Percentiles rank a stretch among this genome's conserved stretches.
These are phyloP conservation scores for Fusarium papillatum DNA, from an alignment of 2,329 filamentous ascomycete genomes.

Conservation along the genomic window DNA sequence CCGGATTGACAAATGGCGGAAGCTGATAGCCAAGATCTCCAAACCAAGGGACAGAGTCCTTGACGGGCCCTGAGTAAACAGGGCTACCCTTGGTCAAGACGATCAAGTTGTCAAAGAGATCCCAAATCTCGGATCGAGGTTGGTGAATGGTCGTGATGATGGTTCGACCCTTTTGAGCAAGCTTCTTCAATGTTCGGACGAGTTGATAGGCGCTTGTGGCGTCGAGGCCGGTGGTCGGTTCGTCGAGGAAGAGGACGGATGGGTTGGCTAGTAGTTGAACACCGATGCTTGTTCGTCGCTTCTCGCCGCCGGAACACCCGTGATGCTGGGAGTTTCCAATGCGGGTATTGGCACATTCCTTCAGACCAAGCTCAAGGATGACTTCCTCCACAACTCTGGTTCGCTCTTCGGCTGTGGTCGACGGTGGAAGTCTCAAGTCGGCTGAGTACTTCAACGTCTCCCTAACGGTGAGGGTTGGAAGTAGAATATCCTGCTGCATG, in stretches of 20 bases:
- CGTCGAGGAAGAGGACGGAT: constrained; percentile 82
- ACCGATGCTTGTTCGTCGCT: constrained; percentile 81
- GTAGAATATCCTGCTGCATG: constrained; percentile 85
- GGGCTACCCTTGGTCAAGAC: constrained; percentile 77
- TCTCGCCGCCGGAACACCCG: constrained; percentile 85
- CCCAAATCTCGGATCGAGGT: constrained; percentile 85
- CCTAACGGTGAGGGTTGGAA: constrained; percentile 80
- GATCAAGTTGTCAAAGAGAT: constrained; percentile 79
- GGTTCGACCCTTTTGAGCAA: constrained; percentile 78
- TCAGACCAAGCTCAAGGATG: constrained; percentile 80
- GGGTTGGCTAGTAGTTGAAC: constrained; percentile 86
- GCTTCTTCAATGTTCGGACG: constrained; percentile 75
- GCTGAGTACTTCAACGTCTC: constrained; percentile 83
- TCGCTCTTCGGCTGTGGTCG: constrained; percentile 71
- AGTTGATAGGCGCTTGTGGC: constrained; percentile 83
- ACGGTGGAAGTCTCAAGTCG: constrained; percentile 76
- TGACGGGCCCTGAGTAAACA: constrained; percentile 74
- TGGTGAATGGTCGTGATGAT: constrained; percentile 84
- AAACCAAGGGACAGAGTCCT: constrained; percentile 75
- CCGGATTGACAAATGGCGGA: constrained; percentile 82
- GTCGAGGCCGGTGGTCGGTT: constrained; percentile 84
- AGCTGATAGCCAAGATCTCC: constrained; percentile 69
- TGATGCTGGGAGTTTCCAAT: constrained; percentile 80
- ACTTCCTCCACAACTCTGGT: constrained; percentile 79
- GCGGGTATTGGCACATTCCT: constrained; percentile 81